A percentile compares a stretch with the other conserved stretches of the same genome.
Evolutionary conservation across 75 land plant species (phyloP).

Genomic region (Azolla pinnata): DNA sequence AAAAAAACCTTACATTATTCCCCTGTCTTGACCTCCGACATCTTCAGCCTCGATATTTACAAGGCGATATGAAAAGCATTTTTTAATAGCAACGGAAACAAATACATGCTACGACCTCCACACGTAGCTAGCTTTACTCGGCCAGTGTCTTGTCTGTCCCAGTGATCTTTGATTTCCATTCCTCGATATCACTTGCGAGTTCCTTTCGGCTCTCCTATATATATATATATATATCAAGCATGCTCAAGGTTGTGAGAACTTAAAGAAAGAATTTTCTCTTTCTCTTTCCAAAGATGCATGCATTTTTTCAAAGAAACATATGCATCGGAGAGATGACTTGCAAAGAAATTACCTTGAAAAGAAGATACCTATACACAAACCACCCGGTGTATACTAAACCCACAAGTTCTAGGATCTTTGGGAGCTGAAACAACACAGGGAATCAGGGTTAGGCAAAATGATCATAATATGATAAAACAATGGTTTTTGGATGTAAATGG

Average conservation of each 20-base stretch:
- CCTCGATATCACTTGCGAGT: slow-evolving; percentile 61
- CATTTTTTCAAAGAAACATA: background rate
- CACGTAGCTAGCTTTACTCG: background rate
- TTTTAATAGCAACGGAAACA: background rate
- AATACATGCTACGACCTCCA: background rate
- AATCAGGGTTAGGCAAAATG: background rate
- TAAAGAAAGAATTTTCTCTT: background rate
- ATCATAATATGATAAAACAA: no score
- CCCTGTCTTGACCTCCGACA: background rate
- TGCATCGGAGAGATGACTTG: background rate
- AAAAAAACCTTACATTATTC: background rate
- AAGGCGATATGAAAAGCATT: background rate
- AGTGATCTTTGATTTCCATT: slow-evolving; percentile 67
- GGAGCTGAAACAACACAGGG: slow-evolving; percentile 17
- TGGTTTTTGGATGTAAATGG: no score
- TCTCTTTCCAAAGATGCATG: background rate
- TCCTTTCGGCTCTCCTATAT: slow-evolving; percentile 75
- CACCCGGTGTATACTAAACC: slow-evolving; percentile 34
- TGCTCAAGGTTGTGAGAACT: background rate
- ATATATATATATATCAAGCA: slow-evolving; percentile 3
- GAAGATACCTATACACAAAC: slow-evolving; percentile 38
- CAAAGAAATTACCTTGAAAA: slow-evolving; percentile 25
- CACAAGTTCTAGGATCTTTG: slow-evolving; percentile 35
- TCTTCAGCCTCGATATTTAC: background rate
- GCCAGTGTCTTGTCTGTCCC: slow-evolving; percentile 37